These are phyloP conservation scores for Sugiyamaella castrensis DNA, from an alignment of 1,139 yeast genomes.

Conservation along the genomic window DNA sequence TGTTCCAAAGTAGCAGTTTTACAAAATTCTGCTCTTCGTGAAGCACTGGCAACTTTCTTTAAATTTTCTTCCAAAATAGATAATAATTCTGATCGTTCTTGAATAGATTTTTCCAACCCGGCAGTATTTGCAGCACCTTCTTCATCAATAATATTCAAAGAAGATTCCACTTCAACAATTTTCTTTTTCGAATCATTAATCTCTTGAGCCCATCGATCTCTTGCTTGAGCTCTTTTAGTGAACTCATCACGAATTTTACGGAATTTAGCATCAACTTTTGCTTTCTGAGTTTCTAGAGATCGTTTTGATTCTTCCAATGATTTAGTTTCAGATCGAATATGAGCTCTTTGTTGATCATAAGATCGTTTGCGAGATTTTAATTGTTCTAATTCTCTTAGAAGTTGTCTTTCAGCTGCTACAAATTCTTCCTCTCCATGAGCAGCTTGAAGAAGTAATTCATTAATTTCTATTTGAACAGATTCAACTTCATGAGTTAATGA, in stretches of 20 bases:
- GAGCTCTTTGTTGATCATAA: constrained; percentile 50
- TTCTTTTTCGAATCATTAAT: constrained; percentile 22
- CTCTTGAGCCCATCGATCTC: constrained; percentile 26
- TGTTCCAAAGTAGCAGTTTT: constrained; percentile 24
- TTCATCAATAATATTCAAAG: constrained; percentile 16
- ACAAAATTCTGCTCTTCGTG: constrained; percentile 23
- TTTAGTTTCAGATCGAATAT: constrained; percentile 49
- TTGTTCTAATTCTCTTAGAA: constrained; percentile 43
- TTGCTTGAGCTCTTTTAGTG: constrained; percentile 21
- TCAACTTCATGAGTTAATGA: constrained; percentile 50
- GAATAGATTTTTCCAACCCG: constrained; percentile 17
- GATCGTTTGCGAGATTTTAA: constrained; percentile 45
- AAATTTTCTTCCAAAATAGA: constrained; percentile 43
- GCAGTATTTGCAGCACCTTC: constrained; percentile 18
- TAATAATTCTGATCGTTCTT: constrained; percentile 28
- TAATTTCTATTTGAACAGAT: constrained; percentile 48
- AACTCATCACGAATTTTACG: constrained; percentile 27
- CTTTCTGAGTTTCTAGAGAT: constrained; percentile 37
- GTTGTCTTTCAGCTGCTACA: constrained; percentile 40
- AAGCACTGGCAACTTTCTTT: constrained; percentile 30
- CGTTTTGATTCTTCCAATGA: constrained; percentile 45
- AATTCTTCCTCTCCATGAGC: constrained; percentile 43
- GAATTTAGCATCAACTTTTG: constrained; percentile 32
- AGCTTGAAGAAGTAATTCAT: constrained; percentile 43
- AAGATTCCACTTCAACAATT: constrained; percentile 20